A percentile compares a stretch with the other conserved stretches of the same genome.
phyloP scores from a whole-genome alignment of 1,139 yeast species.

The Hyphopichia burtonii region DNA sequence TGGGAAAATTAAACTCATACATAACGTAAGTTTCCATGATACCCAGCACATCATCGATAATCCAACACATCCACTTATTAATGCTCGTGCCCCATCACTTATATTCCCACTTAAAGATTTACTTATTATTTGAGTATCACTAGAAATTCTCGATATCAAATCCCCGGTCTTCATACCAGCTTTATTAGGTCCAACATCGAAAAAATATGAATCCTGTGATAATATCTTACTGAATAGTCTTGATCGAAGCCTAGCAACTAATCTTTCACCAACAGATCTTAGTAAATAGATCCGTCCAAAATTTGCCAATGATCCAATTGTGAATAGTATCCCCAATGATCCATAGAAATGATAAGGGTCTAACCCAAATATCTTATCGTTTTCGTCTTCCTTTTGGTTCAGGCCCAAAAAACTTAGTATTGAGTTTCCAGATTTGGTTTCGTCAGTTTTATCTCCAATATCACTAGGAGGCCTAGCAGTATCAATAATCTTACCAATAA shows the following conservation, averaged over 20 bases:
- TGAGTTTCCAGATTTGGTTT: conserved; percentile 26
- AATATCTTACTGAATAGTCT: conserved; percentile 73
- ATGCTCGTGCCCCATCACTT: conserved; percentile 84
- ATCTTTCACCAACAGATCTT: conserved; percentile 77
- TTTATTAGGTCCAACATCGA: conserved; percentile 66
- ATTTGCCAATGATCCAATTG: conserved; percentile 73
- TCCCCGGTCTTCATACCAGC: conserved; percentile 79
- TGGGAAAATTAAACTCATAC: conserved; percentile 78
- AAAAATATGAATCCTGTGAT: conserved; percentile 88
- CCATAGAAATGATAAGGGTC: conserved; percentile 33
- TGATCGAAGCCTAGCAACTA: conserved; percentile 81
- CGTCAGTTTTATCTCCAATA: conserved; percentile 6
- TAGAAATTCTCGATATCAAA: conserved; percentile 79
- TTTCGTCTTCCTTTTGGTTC: conserved; percentile 36
- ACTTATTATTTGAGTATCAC: conserved; percentile 89
- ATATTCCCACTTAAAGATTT: conserved; percentile 85
- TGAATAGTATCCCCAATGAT: conserved; percentile 47
- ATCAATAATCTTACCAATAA: conserved; percentile 70
- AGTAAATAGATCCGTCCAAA: conserved; percentile 76
- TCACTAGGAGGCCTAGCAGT: conserved; percentile 25
- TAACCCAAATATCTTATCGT: conserved; percentile 29
- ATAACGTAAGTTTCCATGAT: conserved; percentile 74
- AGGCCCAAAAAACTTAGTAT: conserved; percentile 26
- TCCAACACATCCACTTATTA: conserved; percentile 79
- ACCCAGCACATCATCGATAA: conserved; percentile 83